Conservation (phyloP, 164 flowering plant genomes). For the Vitis labrusca region DNA sequence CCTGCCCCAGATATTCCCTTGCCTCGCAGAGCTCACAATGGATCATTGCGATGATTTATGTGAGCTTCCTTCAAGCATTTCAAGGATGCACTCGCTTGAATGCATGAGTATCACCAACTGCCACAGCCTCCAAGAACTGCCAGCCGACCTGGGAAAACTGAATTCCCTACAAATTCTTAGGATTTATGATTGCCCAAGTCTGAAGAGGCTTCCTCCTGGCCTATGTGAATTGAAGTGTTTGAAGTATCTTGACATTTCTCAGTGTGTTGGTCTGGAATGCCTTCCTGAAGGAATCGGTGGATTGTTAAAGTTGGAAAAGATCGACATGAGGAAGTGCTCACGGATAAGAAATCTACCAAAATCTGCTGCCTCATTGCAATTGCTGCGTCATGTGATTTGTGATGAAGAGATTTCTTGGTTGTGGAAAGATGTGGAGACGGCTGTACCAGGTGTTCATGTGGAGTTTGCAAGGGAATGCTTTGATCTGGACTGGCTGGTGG, state of each 20-base stretch:
- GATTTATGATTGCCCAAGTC: constrained; percentile 56
- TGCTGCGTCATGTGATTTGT: constrained; percentile 55
- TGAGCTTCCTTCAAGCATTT: constrained; percentile 51
- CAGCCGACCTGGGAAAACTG: constrained; percentile 45
- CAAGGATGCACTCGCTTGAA: constrained; percentile 38
- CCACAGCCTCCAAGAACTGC: constrained; percentile 53
- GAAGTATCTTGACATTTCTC: constrained; percentile 66
- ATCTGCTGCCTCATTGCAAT: constrained; percentile 32
- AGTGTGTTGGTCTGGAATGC: constrained; percentile 55
- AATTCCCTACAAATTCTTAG: constrained; percentile 46
- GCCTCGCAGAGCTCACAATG: constrained; percentile 58
- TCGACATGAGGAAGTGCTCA: constrained; percentile 79
- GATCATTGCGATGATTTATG: constrained; percentile 69
- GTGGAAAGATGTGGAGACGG: constrained; percentile 55
- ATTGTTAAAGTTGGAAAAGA: constrained; percentile 56
- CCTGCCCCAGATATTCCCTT: constrained; percentile 50
- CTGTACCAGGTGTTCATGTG: constrained; percentile 38
- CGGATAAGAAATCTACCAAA: constrained; percentile 44
- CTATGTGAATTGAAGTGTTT: constrained; percentile 42
- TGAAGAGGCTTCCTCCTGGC: constrained; percentile 50
- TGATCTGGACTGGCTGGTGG: constrained; percentile 63
- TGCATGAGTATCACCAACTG: constrained; percentile 70
- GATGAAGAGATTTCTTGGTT: constrained; percentile 58
- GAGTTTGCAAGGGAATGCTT: constrained; percentile 55
- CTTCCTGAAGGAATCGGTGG: constrained; percentile 63